Percentiles rank a stretch among this genome's conserved stretches.
Conservation (phyloP, 23 red algal genomes). For the Rhodosorus marinus region DNA sequence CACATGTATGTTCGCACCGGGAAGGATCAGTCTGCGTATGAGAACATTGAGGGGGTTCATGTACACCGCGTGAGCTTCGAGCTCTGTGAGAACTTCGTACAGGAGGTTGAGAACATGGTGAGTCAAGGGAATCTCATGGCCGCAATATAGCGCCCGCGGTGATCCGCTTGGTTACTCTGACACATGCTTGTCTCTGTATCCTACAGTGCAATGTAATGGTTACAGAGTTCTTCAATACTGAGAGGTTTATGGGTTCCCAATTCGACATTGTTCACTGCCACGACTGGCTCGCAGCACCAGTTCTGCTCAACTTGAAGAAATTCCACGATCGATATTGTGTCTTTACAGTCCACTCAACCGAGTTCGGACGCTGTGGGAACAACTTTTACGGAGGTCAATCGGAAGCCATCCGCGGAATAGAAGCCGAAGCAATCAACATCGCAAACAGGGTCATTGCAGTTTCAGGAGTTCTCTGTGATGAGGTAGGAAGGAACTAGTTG, state of each 20-base stretch:
- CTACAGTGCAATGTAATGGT: background rate
- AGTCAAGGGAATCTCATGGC: too few species aligned
- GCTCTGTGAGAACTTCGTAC: background rate
- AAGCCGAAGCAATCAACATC: background rate
- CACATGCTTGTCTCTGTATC: too few species aligned
- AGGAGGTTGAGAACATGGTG: conserved; percentile 1
- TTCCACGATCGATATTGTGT: conserved; percentile 30
- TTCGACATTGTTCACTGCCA: background rate
- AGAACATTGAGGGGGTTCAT: background rate
- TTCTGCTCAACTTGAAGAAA: conserved; percentile 58
- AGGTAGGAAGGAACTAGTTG: conserved; percentile 1
- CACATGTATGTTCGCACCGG: background rate
- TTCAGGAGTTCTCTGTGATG: background rate
- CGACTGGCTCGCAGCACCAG: conserved; percentile 1
- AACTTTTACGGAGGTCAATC: background rate
- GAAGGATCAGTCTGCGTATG: background rate
- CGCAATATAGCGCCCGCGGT: background rate
- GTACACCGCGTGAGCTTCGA: background rate
- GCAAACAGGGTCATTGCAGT: background rate
- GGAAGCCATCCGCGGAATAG: background rate
- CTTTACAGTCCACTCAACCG: background rate
- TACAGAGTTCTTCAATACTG: background rate
- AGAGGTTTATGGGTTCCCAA: background rate
- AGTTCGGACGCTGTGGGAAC: conserved; percentile 1
- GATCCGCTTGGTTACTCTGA: background rate